Evolutionary conservation across 1,284 basidiomycete genomes (phyloP).

Genomic region (Apiotrichum sp.): DNA sequence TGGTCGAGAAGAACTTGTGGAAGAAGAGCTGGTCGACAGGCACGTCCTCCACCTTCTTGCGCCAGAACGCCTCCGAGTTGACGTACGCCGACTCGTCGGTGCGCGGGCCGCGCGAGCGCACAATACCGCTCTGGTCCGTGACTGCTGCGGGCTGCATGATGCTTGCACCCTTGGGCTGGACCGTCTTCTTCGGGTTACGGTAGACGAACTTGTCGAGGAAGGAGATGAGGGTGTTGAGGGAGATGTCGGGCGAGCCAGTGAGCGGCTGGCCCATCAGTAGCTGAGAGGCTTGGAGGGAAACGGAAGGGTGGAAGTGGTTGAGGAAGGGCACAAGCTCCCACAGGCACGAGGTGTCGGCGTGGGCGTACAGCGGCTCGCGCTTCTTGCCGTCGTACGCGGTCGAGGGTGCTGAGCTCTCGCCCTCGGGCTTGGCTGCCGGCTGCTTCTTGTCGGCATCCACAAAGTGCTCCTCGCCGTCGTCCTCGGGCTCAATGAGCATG

Average conservation of each 20-base stretch:
- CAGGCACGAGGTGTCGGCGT: slow-evolving; percentile 72
- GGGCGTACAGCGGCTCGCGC: slow-evolving; percentile 82
- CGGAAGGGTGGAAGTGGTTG: slow-evolving; percentile 84
- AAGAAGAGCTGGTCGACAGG: slow-evolving; percentile 76
- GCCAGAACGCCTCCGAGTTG: slow-evolving; percentile 68
- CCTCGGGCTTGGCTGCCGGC: slow-evolving; percentile 10
- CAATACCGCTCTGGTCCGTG: slow-evolving; percentile 58
- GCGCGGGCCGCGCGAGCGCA: slow-evolving; percentile 61
- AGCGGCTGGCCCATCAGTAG: slow-evolving; percentile 62
- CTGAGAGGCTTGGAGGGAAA: slow-evolving; percentile 78
- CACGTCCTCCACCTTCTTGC: slow-evolving; percentile 64
- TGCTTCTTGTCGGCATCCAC: slow-evolving; percentile 44
- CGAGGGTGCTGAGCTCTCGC: slow-evolving; percentile 8
- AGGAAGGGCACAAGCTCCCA: slow-evolving; percentile 84
- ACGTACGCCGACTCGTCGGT: slow-evolving; percentile 45
- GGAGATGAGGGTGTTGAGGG: slow-evolving; percentile 84
- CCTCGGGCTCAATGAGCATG: slow-evolving; percentile 55
- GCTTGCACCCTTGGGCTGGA: slow-evolving; percentile 62
- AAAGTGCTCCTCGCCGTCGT: slow-evolving; percentile 53
- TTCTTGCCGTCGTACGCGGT: slow-evolving; percentile 72
- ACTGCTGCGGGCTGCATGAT: slow-evolving; percentile 90
- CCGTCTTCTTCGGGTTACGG: slow-evolving; percentile 88
- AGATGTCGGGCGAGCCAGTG: slow-evolving; percentile 78
- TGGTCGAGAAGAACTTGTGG: slow-evolving; percentile 52
- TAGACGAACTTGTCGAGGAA: slow-evolving; percentile 88